phyloP scores from a whole-genome alignment of 192 early-diverging fungal species.

The Helicostylum pulchrum region DNA sequence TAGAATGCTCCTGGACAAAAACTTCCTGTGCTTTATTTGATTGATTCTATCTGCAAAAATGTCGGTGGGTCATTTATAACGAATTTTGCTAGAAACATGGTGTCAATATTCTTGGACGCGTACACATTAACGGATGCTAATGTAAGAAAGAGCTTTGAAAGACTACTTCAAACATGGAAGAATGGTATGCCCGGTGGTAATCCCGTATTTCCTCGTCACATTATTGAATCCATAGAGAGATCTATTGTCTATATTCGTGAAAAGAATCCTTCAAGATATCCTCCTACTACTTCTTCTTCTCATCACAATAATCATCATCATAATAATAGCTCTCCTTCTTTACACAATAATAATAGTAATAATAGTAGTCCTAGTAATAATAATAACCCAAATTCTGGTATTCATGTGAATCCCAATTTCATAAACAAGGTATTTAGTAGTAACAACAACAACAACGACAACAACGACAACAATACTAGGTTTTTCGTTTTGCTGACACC shows the following conservation, averaged over 20 bases:
- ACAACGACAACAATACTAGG: not conserved
- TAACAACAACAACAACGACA: not conserved
- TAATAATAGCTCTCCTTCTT: no score
- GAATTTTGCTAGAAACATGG: slow-evolving; percentile 71
- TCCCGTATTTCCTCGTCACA: slow-evolving; percentile 57
- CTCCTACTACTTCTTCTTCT: no score
- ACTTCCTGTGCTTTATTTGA: slow-evolving; percentile 84
- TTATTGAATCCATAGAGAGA: slow-evolving; percentile 51
- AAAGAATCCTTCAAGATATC: slow-evolving; percentile 24
- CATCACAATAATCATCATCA: not conserved
- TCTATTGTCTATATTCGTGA: slow-evolving; percentile 41
- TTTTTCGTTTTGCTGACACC: not conserved
- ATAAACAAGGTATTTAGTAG: slow-evolving; percentile 33
- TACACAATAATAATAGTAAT: no score
- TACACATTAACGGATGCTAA: slow-evolving; percentile 66
- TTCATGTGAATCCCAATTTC: slow-evolving; percentile 64
- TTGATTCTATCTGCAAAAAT: slow-evolving; percentile 97
- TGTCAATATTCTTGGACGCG: slow-evolving; percentile 69
- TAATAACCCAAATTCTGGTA: slow-evolving; percentile 21
- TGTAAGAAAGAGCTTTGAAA: slow-evolving; percentile 69
- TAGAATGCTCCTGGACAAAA: slow-evolving; percentile 75
- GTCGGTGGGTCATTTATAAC: slow-evolving; percentile 75
- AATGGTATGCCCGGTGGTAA: slow-evolving; percentile 53
- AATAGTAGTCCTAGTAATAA: not conserved
- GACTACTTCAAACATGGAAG: slow-evolving; percentile 83